Conservation (phyloP, 2,329 filamentous ascomycete species). For the Cordyceps farinosa region DNA sequence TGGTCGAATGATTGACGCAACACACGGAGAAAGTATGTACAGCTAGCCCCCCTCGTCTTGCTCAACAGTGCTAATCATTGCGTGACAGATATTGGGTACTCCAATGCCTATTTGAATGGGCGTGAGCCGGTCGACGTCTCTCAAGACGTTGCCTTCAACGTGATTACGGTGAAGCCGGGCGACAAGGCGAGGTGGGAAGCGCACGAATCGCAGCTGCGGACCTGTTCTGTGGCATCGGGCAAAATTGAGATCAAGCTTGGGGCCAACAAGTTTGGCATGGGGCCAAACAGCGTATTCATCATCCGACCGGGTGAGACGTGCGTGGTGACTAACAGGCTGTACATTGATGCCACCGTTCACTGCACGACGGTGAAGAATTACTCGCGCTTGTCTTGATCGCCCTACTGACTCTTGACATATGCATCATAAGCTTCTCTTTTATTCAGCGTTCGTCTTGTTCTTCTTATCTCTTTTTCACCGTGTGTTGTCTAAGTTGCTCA, state of each 20-base stretch:
- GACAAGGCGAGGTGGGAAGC: slow-evolving; percentile 30
- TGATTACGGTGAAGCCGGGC: slow-evolving; percentile 40
- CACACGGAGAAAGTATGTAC: slow-evolving; percentile 35
- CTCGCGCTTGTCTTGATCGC: slow-evolving; percentile 11
- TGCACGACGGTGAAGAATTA: slow-evolving; percentile 34
- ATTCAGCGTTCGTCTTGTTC: neutral
- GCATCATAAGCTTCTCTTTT: neutral
- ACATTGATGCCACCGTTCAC: slow-evolving; percentile 43
- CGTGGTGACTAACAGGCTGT: slow-evolving; percentile 41
- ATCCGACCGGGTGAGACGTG: slow-evolving; percentile 38
- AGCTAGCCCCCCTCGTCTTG: neutral
- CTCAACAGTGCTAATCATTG: neutral
- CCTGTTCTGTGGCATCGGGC: slow-evolving; percentile 39
- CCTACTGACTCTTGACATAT: neutral
- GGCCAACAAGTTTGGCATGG: slow-evolving; percentile 38
- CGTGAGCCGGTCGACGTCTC: slow-evolving; percentile 35
- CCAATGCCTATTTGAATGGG: slow-evolving; percentile 39
- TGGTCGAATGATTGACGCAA: slow-evolving; percentile 34
- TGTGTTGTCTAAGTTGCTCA: neutral
- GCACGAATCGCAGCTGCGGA: slow-evolving; percentile 31
- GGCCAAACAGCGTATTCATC: slow-evolving; percentile 43
- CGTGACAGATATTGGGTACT: slow-evolving; percentile 41
- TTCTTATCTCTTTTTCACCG: neutral
- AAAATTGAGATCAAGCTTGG: slow-evolving; percentile 39
- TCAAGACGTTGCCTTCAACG: slow-evolving; percentile 39